Percentiles rank a stretch among this genome's conserved stretches.
Evolutionary conservation across 768 basidiomycete genomes (phyloP).

Genomic region (Tricholoma flavovirens): DNA sequence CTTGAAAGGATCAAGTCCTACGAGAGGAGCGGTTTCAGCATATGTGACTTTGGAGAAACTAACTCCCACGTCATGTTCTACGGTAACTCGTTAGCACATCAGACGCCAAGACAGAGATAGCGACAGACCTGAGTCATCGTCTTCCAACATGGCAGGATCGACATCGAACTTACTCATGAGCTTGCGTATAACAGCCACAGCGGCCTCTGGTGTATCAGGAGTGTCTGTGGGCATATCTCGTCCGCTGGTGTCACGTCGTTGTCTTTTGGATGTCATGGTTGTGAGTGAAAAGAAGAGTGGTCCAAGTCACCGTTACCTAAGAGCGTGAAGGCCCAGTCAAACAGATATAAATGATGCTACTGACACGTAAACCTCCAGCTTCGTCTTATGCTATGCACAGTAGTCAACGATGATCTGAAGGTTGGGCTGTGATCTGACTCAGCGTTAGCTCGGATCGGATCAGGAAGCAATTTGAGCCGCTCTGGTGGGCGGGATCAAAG

Average conservation of each 20-base stretch:
- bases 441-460: no score
- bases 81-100: neutral
- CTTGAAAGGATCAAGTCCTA: slow-evolving; percentile 12
- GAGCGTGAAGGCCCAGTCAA: no score
- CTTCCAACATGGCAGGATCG: slow-evolving; percentile 1
- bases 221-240: neutral
- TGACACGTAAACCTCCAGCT: no score
- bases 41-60: slow-evolving; percentile 19
- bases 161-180: slow-evolving; percentile 3
- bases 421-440: no score
- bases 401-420: no score
- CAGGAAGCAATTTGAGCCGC: no score
- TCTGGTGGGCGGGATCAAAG: no score
- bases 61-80: slow-evolving; percentile 14
- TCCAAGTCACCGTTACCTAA: no score
- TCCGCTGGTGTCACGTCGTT: neutral
- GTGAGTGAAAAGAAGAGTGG: no score
- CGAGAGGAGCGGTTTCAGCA: slow-evolving; percentile 13
- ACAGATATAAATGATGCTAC: no score
- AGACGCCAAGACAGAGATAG: neutral
- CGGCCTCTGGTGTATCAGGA: neutral
- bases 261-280: slow-evolving; percentile 2
- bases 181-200: neutral
- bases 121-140: slow-evolving; percentile 1
- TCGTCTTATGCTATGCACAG: no score